Base-by-base conservation (phyloP, 1,284 basidiomycete species). In the Fomitopsis betulina region DNA sequence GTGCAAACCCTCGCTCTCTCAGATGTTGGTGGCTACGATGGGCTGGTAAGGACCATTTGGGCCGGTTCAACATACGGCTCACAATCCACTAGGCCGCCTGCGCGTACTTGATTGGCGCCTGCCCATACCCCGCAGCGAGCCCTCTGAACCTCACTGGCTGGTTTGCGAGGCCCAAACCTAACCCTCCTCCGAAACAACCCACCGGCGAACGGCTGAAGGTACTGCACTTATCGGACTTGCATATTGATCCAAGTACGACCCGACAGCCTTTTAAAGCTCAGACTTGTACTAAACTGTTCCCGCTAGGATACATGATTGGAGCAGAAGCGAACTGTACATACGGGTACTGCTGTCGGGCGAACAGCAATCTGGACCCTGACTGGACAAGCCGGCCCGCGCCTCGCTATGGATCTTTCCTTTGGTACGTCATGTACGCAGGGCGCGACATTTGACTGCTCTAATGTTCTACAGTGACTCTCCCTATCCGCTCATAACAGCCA, bases 191-290 rank as follows among this genome's bases (percentile, higher is more conserved):
- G 0, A 85, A 79, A 68, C 74, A 77, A 66, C 76, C 80, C 9
- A 87, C 83, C 52, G 87, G 87, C 8, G 74, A 86, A 65, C 77
- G 82, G 43, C 72, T 92, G 40, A 90, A 88, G 65, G 85, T 93
- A 1, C 71, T 93, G 49, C 91, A 93, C 66, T 63, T 92, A 10
- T 90, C 87, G 0, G 91, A 93, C 66, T 76, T 91, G 58, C 91
- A 93, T 71, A 73, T 93, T 55, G 91, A 93, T 67, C 85, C 91
- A 49, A 77, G 81, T 85, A 64, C 56, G 78, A 30, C 27, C 65
- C 21, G 39, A 21, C n/a, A n/a, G 19, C 21, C 8, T 5, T 3
- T 19, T 21, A 8, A 42, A 9, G 4, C 21, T 23, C 42, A 25
- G 15, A 9, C 12, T 43, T 2, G 3, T 7, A 5, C 45, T 19